These are phyloP conservation scores for Cladorrhinum sp. DNA, from an alignment of 2,329 filamentous ascomycete species.

Conservation along the genomic window DNA sequence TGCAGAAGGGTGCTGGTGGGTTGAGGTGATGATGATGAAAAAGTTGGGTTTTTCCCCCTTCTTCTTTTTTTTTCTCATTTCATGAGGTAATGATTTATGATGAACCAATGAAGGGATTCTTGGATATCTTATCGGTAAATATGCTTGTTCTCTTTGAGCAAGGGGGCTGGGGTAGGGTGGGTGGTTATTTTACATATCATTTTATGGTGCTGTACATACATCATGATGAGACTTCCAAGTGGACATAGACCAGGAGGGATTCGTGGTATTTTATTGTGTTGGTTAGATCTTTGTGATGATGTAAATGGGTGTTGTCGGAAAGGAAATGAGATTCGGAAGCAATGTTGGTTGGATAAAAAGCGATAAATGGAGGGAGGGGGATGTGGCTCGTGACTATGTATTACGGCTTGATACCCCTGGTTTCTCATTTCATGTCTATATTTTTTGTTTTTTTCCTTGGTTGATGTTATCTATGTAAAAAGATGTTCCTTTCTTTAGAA, in stretches of 20 bases:
- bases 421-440: no score
- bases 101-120: neutral
- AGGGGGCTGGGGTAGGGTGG: no score
- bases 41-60: neutral
- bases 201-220: neutral
- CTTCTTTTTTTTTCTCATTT: no score
- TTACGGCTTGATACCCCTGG: neutral
- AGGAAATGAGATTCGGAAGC: neutral
- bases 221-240: neutral
- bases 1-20: slow-evolving; percentile 41
- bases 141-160: neutral
- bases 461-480: neutral
- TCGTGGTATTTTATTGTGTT: no score
- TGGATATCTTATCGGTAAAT: neutral
- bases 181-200: neutral
- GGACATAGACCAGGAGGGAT: neutral
- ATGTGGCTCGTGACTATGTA: neutral
- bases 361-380: neutral
- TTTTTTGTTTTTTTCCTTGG: neutral
- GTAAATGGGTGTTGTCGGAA: no score
- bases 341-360: neutral
- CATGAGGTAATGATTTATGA: slow-evolving; percentile 1
- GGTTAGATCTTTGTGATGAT: no score
- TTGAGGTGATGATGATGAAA: slow-evolving; percentile 25
- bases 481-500: neutral